Evolutionary conservation across 1,139 yeast genomes (phyloP).

Genomic region (Geotrichum phurueaensis): DNA sequence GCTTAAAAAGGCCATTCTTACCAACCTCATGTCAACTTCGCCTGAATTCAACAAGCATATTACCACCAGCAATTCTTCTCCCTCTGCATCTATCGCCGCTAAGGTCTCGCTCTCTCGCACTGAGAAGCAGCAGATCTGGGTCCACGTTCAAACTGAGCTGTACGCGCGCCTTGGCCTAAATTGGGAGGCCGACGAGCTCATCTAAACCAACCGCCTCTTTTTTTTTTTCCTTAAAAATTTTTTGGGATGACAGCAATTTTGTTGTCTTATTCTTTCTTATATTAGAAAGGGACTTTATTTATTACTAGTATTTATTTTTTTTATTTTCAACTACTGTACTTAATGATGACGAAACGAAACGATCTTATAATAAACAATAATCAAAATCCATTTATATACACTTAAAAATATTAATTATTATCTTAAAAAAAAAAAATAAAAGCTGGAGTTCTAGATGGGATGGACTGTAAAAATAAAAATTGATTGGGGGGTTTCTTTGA

Average conservation of each 20-base stretch:
- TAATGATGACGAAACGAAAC: not conserved
- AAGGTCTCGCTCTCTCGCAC: conserved; percentile 41
- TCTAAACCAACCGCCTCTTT: conserved; percentile 1
- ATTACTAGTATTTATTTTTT: not conserved
- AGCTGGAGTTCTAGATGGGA: no score
- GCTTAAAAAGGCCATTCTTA: conserved; percentile 31
- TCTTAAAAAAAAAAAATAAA: no score
- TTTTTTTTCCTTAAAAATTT: no score
- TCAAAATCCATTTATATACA: no score
- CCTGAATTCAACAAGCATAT: conserved; percentile 29
- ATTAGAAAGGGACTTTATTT: not conserved
- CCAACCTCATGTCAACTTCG: conserved; percentile 28
- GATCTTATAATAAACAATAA: conserved; percentile 38
- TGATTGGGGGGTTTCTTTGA: no score
- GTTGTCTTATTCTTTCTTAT: not conserved
- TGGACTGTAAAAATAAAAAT: no score
- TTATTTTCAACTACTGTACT: not conserved
- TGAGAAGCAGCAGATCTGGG: conserved; percentile 55
- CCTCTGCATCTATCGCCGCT: not conserved
- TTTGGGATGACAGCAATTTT: not conserved
- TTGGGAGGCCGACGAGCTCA: conserved; percentile 49
- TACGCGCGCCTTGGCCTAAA: conserved; percentile 51
- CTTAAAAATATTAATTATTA: no score
- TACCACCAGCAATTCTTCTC: not conserved
- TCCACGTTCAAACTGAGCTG: conserved; percentile 51